phyloP scores from a whole-genome alignment of 345 rosid species.

The Acer campestre region DNA sequence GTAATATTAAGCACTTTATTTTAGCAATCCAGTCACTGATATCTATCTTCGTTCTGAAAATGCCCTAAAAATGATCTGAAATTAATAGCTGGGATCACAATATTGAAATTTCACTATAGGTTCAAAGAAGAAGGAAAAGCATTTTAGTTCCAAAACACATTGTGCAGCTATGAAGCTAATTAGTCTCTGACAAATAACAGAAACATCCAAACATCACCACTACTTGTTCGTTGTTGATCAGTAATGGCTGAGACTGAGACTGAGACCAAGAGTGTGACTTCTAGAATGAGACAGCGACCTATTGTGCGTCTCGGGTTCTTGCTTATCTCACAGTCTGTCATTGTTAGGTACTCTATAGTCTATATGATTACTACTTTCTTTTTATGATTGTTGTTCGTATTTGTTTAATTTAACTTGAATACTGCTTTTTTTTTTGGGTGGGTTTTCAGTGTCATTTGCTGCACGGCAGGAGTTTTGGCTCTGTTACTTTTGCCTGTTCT shows the following conservation, averaged over 20 bases:
- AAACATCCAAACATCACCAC: not conserved
- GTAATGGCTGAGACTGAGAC: slow-evolving; percentile 23
- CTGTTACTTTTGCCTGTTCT: slow-evolving; percentile 77
- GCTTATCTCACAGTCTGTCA: slow-evolving; percentile 72
- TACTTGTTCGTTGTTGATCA: not conserved
- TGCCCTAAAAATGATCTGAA: too few relatives aligned
- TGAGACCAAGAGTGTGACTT: slow-evolving; percentile 23
- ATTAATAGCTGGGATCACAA: not conserved
- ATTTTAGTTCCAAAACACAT: too few relatives aligned
- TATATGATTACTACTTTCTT: not conserved
- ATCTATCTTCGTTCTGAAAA: too few relatives aligned
- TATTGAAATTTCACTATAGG: not conserved
- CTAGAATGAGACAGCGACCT: slow-evolving; percentile 60
- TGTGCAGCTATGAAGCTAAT: not conserved
- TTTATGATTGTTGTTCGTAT: not conserved
- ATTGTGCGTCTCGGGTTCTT: slow-evolving; percentile 78
- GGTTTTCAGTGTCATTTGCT: slow-evolving; percentile 65
- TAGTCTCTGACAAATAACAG: not conserved
- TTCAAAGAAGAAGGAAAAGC: not conserved
- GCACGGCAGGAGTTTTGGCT: slow-evolving; percentile 70
- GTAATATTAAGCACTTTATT: not conserved
- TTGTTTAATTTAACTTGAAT: slow-evolving; percentile 2
- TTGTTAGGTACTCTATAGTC: slow-evolving; percentile 53
- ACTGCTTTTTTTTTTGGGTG: slow-evolving; percentile 10
- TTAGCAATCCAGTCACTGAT: not conserved